phyloP scores from a whole-genome alignment of 805 yeast genomes.

The Kazachstania bromeliacearum region DNA sequence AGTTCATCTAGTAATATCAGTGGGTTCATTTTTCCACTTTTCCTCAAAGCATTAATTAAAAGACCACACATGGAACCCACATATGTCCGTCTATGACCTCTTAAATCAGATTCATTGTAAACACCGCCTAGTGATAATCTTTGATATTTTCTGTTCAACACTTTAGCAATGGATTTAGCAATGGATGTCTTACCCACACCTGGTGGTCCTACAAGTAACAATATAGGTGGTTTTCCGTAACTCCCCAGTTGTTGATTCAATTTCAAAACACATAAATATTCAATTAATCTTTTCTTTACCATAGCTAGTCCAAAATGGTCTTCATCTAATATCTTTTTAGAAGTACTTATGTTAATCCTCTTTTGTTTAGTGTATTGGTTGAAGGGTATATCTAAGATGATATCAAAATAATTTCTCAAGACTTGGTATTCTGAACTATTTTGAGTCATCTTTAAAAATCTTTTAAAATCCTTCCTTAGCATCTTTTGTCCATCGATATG shows the following conservation, averaged over 20 bases:
- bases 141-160: constrained; percentile 77
- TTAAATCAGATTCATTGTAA: constrained; percentile 90
- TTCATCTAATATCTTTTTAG: constrained; percentile 57
- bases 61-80: constrained; percentile 97
- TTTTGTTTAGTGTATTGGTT: constrained; percentile 69
- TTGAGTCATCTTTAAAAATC: constrained; percentile 70
- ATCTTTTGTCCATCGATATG: constrained; percentile 80
- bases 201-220: constrained; percentile 96
- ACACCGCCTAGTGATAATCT: constrained; percentile 97
- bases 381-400: constrained; percentile 94
- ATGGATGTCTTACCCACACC: constrained; percentile 98
- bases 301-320: constrained; percentile 83
- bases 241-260: constrained; percentile 57
- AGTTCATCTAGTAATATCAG: constrained; percentile 90
- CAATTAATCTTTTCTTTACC: constrained; percentile 87
- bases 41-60: constrained; percentile 81
- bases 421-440: constrained; percentile 84
- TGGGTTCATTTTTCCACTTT: constrained; percentile 88
- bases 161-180: constrained; percentile 88
- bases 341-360: constrained; percentile 61
- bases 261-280: constrained; percentile 81
- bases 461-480: constrained; percentile 78
- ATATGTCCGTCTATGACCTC: constrained; percentile 96
- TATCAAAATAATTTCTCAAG: constrained; percentile 81
- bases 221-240: constrained; percentile 86